phyloP scores from a whole-genome alignment of 495 filamentous ascomycete species.

The Chaetomium cochliodes region DNA sequence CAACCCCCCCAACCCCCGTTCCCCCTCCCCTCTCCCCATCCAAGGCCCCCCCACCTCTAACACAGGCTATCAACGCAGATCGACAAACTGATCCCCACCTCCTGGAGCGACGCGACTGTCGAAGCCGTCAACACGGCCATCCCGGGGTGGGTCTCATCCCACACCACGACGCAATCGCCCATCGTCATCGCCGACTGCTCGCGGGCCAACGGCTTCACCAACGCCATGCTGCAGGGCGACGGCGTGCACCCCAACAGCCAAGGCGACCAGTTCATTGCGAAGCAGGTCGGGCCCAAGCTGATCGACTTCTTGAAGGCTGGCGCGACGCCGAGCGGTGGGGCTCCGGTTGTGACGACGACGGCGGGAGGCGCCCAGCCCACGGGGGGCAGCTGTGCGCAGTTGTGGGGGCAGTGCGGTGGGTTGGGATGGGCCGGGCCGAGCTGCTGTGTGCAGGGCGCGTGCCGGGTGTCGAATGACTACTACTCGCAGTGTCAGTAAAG shows the following conservation, averaged over 20 bases:
- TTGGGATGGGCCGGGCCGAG: constrained; percentile 9
- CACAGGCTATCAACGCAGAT: constrained; percentile 20
- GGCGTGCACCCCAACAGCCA: constrained; percentile 39
- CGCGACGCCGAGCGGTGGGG: neutral
- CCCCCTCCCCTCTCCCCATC: no score
- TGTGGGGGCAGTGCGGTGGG: constrained; percentile 12
- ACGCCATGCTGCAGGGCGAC: constrained; percentile 29
- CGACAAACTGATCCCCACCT: constrained; percentile 36
- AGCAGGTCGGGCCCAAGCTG: constrained; percentile 30
- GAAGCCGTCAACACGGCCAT: constrained; percentile 38
- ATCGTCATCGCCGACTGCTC: constrained; percentile 37
- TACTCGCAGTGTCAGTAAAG: constrained; percentile 15
- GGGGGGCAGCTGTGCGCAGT: neutral
- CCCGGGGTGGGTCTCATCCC: constrained; percentile 33
- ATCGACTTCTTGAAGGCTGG: constrained; percentile 21
- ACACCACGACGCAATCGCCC: constrained; percentile 34
- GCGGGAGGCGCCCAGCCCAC: neutral
- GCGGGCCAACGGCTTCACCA: constrained; percentile 31
- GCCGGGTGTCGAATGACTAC: constrained; percentile 5
- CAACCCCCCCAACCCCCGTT: no score
- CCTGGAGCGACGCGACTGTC: constrained; percentile 32
- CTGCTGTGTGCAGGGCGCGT: constrained; percentile 15
- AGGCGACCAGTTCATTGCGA: constrained; percentile 36
- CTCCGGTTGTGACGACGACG: neutral
- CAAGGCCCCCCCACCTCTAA: no score